Evolutionary conservation across 2,329 filamentous ascomycete species (phyloP).

Genomic region (Diaporthe nobilis): DNA sequence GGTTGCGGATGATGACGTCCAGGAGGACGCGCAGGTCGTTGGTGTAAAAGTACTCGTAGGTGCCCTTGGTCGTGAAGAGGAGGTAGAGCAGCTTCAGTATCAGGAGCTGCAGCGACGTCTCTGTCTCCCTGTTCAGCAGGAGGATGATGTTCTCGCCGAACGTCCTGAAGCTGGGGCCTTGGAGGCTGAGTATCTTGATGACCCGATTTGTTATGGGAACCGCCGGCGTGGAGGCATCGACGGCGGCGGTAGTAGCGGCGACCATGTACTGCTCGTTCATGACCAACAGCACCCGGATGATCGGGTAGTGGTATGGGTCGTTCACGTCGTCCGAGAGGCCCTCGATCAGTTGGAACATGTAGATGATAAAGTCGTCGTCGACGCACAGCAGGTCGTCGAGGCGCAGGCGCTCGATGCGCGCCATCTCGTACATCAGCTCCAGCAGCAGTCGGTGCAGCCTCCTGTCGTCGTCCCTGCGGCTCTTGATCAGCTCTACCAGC

Average conservation of each 20-base stretch:
- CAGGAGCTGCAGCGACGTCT: constrained; percentile 94
- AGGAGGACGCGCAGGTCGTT: constrained; percentile 95
- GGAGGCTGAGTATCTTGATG: constrained; percentile 87
- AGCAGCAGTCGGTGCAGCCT: constrained; percentile 85
- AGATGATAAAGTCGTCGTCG: constrained; percentile 84
- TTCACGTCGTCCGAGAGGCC: constrained; percentile 86
- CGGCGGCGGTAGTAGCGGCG: constrained; percentile 68
- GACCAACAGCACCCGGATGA: constrained; percentile 93
- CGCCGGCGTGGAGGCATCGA: constrained; percentile 56
- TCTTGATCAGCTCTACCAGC: constrained; percentile 84
- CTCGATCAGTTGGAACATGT: constrained; percentile 91
- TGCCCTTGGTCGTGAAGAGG: constrained; percentile 90
- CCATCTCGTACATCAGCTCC: constrained; percentile 96
- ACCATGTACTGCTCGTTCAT: constrained; percentile 99
- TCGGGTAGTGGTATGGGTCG: constrained; percentile 95
- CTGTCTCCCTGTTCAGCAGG: constrained; percentile 92
- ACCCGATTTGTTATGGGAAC: constrained; percentile 88
- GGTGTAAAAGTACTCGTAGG: constrained; percentile 98
- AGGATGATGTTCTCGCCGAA: constrained; percentile 99
- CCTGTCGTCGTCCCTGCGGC: constrained; percentile 74
- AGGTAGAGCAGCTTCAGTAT: constrained; percentile 97
- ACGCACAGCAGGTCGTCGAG: constrained; percentile 82
- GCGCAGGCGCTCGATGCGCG: constrained; percentile 86
- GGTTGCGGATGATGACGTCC: constrained; percentile 95
- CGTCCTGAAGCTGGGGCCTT: constrained; percentile 87